phyloP scores from a whole-genome alignment of 78 protist species.

The Dictyostelium brefeldianum region DNA sequence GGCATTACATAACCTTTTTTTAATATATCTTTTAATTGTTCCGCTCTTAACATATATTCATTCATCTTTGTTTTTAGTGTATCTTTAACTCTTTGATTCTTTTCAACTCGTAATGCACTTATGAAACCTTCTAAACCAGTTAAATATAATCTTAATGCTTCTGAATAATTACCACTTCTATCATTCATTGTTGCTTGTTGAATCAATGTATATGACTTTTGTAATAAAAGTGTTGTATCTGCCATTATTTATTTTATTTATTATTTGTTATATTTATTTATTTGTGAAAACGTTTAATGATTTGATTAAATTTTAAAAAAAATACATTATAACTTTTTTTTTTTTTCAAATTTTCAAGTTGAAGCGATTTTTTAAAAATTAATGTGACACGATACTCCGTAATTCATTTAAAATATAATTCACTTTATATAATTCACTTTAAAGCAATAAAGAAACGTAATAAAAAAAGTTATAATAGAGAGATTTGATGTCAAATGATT shows the following conservation, averaged over 20 bases:
- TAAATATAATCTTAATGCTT: slow-evolving; percentile 61
- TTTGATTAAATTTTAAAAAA: too few relatives aligned
- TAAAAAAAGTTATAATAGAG: too few relatives aligned
- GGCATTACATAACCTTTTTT: slow-evolving; percentile 14
- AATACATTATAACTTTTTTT: too few relatives aligned
- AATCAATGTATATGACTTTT: slow-evolving; percentile 40
- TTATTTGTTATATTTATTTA: too few relatives aligned
- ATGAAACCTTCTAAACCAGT: slow-evolving; percentile 68
- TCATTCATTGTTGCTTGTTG: slow-evolving; percentile 59
- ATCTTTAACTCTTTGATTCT: slow-evolving; percentile 56
- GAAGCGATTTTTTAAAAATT: too few relatives aligned
- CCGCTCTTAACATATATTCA: slow-evolving; percentile 55
- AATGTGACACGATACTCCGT: too few relatives aligned
- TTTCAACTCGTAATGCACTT: slow-evolving; percentile 60
- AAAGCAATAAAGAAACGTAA: too few relatives aligned
- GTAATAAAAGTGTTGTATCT: slow-evolving; percentile 37
- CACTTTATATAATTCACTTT: too few relatives aligned
- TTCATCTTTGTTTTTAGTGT: slow-evolving; percentile 51
- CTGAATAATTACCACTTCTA: slow-evolving; percentile 37
- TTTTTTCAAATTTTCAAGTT: too few relatives aligned
- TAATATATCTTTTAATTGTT: slow-evolving; percentile 41
- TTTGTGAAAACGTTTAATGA: too few relatives aligned
- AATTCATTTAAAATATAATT: too few relatives aligned
- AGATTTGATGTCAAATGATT: too few relatives aligned
- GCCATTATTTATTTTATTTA: slow-evolving; percentile 6